Evolutionary conservation across 2,329 filamentous ascomycete genomes (phyloP).

Genomic region (Phaeophleospora eucalypticola): DNA sequence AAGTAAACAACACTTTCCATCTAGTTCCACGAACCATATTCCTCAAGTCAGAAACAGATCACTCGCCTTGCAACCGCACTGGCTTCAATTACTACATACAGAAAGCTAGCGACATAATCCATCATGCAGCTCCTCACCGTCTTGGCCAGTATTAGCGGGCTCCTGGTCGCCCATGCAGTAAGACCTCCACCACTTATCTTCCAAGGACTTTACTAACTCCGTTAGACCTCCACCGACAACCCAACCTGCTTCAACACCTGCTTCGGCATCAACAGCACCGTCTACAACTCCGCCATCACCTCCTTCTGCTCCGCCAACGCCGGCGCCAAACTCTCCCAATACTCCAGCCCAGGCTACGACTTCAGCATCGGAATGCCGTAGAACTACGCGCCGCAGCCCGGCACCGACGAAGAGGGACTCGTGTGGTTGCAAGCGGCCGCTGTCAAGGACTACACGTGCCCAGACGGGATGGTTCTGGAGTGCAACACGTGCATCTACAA

Average conservation of each 20-base stretch:
- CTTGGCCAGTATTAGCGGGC: no score
- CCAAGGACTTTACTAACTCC: not conserved
- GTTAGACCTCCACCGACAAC: not conserved
- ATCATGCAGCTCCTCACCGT: no score
- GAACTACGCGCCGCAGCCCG: not conserved
- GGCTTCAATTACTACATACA: no score
- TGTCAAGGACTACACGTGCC: not conserved
- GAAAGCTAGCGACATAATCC: no score
- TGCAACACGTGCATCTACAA: not conserved
- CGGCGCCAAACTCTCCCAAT: not conserved
- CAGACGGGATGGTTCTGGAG: not conserved
- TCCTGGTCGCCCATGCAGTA: no score
- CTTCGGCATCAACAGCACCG: not conserved
- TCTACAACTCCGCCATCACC: not conserved
- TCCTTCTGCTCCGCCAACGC: not conserved
- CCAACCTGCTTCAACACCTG: not conserved
- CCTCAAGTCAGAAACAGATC: no score
- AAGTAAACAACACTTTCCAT: not conserved
- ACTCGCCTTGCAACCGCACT: no score
- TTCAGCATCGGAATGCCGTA: not conserved
- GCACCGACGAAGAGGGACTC: not conserved
- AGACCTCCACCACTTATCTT: not conserved
- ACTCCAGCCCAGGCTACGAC: not conserved
- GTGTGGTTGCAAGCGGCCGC: not conserved
- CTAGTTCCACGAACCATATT: no score